Conservation (phyloP, 176 grass and related monocot genomes). For the Sorghum bicolor region Sorghum_bicolor_NCBIv3 NC_012874.2:59157001-59157500, state of each 20-base stretch:
- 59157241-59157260: conserved; percentile 22
- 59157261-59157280: not conserved
- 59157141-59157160: not conserved
- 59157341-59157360: conserved; percentile 18
- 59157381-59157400: conserved; percentile 60
- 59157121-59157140: not conserved
- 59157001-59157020: conserved; percentile 17
- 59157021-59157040: conserved; percentile 6
- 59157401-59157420: conserved; percentile 12
- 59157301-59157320: conserved; percentile 19
- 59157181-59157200: conserved; percentile 19
- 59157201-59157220: conserved; percentile 9
- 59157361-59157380: conserved; percentile 36
- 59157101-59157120: conserved; percentile 18
- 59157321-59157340: conserved; percentile 64
- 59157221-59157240: conserved; percentile 29
- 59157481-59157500: not conserved
- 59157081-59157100: not conserved
- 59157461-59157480: not conserved
- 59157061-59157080: not conserved
- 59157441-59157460: not conserved
- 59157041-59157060: conserved; percentile 5
- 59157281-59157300: conserved; percentile 25
- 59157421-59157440: not conserved
- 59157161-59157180: not conserved